phyloP scores from a whole-genome alignment of 2,329 filamentous ascomycete species.

The Didymella segeticola region DNA sequence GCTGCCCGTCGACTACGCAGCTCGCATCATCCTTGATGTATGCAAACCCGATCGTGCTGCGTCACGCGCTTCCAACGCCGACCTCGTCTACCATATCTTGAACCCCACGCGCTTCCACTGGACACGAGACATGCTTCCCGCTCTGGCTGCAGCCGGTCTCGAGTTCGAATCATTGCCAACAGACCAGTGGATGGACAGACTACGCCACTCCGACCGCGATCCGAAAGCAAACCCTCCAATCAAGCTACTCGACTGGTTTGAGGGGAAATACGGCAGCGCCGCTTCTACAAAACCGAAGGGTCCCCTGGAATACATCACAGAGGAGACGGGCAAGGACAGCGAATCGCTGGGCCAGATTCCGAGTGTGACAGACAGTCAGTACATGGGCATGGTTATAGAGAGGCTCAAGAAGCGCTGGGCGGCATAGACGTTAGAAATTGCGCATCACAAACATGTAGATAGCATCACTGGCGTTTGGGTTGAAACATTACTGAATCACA shows the following conservation, averaged over 20 bases:
- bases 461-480: neutral
- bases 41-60: neutral
- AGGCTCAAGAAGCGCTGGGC: slow-evolving; percentile 23
- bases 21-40: slow-evolving; percentile 42
- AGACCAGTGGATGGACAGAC: slow-evolving; percentile 34
- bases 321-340: slow-evolving; percentile 24
- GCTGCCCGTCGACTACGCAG: slow-evolving; percentile 55
- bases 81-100: slow-evolving; percentile 59
- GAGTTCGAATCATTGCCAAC: slow-evolving; percentile 31
- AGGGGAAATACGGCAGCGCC: slow-evolving; percentile 33
- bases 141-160: slow-evolving; percentile 53
- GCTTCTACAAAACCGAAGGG: slow-evolving; percentile 18
- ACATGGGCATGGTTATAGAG: slow-evolving; percentile 24
- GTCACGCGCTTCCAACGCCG: slow-evolving; percentile 5
- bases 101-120: slow-evolving; percentile 60
- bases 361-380: slow-evolving; percentile 21
- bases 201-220: slow-evolving; percentile 31
- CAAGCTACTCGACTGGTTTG: slow-evolving; percentile 41
- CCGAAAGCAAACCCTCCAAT: slow-evolving; percentile 35
- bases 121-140: slow-evolving; percentile 61
- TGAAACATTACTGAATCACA: neutral
- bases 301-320: slow-evolving; percentile 22
- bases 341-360: slow-evolving; percentile 18
- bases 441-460: neutral
- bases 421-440: neutral